Evolutionary conservation across 2,329 filamentous ascomycete species (phyloP), one percentile per base, ranked within the genome.

Genomic region (Fusarium scirpi): DNA sequence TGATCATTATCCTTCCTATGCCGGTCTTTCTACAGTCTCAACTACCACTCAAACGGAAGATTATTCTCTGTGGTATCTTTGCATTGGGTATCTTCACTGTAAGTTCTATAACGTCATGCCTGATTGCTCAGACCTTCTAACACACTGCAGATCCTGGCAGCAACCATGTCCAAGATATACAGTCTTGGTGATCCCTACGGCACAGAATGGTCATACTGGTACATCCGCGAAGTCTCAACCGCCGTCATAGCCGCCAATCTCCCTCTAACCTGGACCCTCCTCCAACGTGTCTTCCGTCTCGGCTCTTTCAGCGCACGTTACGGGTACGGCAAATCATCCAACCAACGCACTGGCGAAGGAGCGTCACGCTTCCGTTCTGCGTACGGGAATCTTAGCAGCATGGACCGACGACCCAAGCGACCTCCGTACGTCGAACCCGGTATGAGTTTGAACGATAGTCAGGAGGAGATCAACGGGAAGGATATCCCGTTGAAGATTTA

Each of bases 1-100:
- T 87, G 78, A 89, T 90, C 73, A 83, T 90, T 15, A 73, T 81
- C 7, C 83, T 90, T 27, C 86, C 87, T 1, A 80, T 90, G 64
- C 86, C 87, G 1, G 69, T 85, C 9, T 79, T 90, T 30, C 58
- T 85, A 5, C 80, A 81, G 25, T 82, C 87, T 1, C 82, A 84
- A 29, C 79, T 90, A 2, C 79, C 82, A 2, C 56, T 80, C 0
- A 84, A 82, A 67, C 81, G 86, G 69, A 90, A 89, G 76, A 47
- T 84, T 0, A 80, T 87, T 0, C 80, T 90, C 0, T 82, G 82
- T 41, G 76, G 73, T 5, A 78, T 85, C 15, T 85, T 85, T 55
- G 77, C 79, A 2, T 72, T 85, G 9, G 84, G 83, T 1, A 68
- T 78, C 18, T 85, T 85, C 48, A 84, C 83, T 2, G 82, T 83